Percentiles rank a stretch among this genome's conserved stretches.
Conservation (phyloP, 306 rosid species). For the Potentilla sterilis region DNA sequence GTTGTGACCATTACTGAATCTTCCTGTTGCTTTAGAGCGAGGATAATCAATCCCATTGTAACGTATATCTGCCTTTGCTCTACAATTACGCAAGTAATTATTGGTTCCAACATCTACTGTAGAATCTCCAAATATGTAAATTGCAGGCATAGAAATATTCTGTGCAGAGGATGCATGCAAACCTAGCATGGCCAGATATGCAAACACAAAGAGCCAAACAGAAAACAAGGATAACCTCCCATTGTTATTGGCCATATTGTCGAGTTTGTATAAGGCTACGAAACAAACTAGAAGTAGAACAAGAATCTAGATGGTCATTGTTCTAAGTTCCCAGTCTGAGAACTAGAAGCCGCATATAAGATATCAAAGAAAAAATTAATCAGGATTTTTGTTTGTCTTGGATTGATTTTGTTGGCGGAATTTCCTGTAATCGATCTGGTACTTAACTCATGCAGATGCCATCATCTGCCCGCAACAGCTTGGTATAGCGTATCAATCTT, state of each 20-base stretch:
- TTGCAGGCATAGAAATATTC: conserved; percentile 5
- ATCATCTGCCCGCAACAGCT: neutral
- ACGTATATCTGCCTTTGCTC: conserved; percentile 16
- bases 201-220: neutral
- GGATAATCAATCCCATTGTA: conserved; percentile 25
- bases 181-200: neutral
- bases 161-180: neutral
- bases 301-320: neutral
- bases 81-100: conserved; percentile 6
- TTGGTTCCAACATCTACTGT: conserved; percentile 26
- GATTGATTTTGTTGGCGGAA: neutral
- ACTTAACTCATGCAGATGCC: neutral
- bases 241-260: neutral
- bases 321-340: neutral
- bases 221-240: neutral
- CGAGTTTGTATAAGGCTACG: neutral
- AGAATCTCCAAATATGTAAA: conserved; percentile 29
- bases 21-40: conserved; percentile 19
- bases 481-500: neutral
- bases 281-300: neutral
- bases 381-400: neutral
- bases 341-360: neutral
- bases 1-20: conserved; percentile 30
- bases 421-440: neutral
- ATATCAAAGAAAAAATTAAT: neutral